Percentiles rank a stretch among this genome's conserved stretches.
Conservation (phyloP, 139 green algal species). For the Nannochloris sp. region DNA sequence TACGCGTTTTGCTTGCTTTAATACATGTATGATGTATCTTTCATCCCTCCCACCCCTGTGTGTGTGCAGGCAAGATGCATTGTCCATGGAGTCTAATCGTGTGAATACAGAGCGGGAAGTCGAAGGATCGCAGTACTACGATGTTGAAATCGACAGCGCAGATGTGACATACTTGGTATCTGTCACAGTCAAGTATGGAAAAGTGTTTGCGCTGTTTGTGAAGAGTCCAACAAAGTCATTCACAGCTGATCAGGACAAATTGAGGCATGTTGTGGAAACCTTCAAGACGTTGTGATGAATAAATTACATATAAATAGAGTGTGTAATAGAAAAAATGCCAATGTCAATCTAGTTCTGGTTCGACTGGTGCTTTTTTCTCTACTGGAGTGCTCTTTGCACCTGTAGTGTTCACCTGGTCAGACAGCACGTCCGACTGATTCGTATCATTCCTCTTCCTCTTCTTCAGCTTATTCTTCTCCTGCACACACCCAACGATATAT, state of each 20-base stretch:
- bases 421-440: too few relatives aligned
- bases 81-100: background rate
- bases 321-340: background rate
- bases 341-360: background rate
- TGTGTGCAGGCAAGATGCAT: conserved; percentile 11
- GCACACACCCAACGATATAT: background rate
- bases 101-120: conserved; percentile 27
- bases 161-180: conserved; percentile 55
- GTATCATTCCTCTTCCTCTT: background rate
- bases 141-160: conserved; percentile 60
- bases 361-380: background rate
- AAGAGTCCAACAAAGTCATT: conserved; percentile 45
- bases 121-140: conserved; percentile 61
- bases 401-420: too few relatives aligned
- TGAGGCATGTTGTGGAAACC: conserved; percentile 49
- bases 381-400: background rate
- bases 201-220: conserved; percentile 61
- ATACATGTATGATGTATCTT: background rate
- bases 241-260: conserved; percentile 27
- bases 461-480: background rate
- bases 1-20: conserved; percentile 23
- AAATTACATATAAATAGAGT: background rate
- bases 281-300: conserved; percentile 49
- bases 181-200: conserved; percentile 60
- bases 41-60: background rate